phyloP scores from a whole-genome alignment of 1,139 yeast species.

The Scheffersomyces cryptocercus region DNA sequence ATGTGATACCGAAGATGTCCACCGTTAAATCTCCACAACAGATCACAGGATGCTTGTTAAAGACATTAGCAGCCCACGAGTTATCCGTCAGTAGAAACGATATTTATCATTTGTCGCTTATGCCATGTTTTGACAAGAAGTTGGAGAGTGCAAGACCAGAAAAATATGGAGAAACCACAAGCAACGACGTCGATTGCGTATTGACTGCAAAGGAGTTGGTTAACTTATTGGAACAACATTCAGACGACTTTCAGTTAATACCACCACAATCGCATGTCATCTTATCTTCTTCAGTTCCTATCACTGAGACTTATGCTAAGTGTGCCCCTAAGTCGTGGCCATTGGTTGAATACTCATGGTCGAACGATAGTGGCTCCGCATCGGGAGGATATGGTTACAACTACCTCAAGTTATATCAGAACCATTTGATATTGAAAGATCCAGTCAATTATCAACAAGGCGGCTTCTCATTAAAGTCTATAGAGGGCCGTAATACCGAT shows the following conservation, averaged over 20 bases:
- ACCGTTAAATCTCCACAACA: conserved; percentile 89
- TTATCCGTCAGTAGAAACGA: conserved; percentile 31
- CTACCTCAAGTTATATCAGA: conserved; percentile 47
- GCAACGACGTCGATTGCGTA: conserved; percentile 86
- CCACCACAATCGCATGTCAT: conserved; percentile 14
- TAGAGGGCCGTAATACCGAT: conserved; percentile 75
- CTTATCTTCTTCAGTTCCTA: conserved; percentile 9
- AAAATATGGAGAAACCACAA: conserved; percentile 24
- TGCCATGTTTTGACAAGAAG: conserved; percentile 98
- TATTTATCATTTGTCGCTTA: conserved; percentile 78
- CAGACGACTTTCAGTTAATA: conserved; percentile 23
- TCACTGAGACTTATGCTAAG: conserved; percentile 26
- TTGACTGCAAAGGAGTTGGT: conserved; percentile 87
- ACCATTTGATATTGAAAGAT: conserved; percentile 24
- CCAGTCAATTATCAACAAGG: conserved; percentile 18
- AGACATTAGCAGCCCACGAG: conserved; percentile 52
- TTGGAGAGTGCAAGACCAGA: conserved; percentile 92
- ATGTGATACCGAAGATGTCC: conserved; percentile 62
- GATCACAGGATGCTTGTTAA: conserved; percentile 79
- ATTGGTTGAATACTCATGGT: conserved; percentile 58
- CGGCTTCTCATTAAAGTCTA: conserved; percentile 22
- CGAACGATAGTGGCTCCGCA: conserved; percentile 72
- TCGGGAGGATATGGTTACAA: conserved; percentile 88
- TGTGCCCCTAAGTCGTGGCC: conserved; percentile 65
- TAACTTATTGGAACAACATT: conserved; percentile 60